Evolutionary conservation across 176 grass and related monocot species (phyloP), one percentile per base, ranked within the genome.

Genomic region (Aegilops tauschii): DNA sequence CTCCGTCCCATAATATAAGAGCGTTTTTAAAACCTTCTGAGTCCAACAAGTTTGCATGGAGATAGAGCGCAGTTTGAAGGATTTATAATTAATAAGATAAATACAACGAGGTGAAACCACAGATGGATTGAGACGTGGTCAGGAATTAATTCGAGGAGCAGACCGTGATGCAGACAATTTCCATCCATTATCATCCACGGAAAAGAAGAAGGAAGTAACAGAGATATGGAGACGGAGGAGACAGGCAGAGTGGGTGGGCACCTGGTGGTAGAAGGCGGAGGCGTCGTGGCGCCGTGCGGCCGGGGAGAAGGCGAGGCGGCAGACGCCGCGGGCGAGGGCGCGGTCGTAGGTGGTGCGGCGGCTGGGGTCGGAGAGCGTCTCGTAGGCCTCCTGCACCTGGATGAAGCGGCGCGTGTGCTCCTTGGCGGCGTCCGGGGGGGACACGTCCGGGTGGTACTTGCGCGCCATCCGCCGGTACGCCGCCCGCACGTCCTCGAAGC

Each of bases 361-460:
- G 84, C 78, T 81, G 1, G 92, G 95, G 50, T 97, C 95, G 84
- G 95, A 97, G 66, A 97, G 90, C 65, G 95, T 97, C 88, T 94
- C 90, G 88, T 97, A 97, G 30, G 95, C 95, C 78, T 97, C 88
- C 89, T 93, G 95, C 70, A 93, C 81, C 90, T 97, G 86, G 73
- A 97, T 97, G 86, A 97, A 97, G 14, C 90, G 90, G 61, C 74
- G 86, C 4, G 92, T 92, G 91, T 92, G 78, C 86, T 94, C 92
- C 21, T 86, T 85, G 31, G 90, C 86, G 77, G 81, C 87, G 79
- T 86, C 90, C 11, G 92, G 88, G 20, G 90, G 90, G 62, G 92
- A 92, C 31, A 97, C 92, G 89, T 97, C 95, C 73, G 95, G 95
- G 83, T 97, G 95, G 88, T 97, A 97, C 92, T 87, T 91, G 61